Percentiles rank a stretch among this genome's conserved stretches.
Conservation (phyloP, 2,329 filamentous ascomycete species). For the Cytospora piceae region DNA sequence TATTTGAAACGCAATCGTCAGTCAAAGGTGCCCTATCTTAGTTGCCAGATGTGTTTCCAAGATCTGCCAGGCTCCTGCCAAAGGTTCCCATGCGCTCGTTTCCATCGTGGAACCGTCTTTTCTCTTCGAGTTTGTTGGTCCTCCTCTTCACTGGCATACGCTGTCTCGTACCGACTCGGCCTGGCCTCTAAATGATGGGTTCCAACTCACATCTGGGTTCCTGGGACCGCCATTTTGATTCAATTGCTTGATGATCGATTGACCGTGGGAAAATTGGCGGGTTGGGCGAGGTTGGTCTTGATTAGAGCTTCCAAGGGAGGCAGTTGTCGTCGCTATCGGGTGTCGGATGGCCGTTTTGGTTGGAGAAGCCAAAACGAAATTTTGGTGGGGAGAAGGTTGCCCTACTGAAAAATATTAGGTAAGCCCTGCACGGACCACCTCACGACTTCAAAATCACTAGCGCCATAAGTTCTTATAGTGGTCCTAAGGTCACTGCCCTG, state of each 20-base stretch:
- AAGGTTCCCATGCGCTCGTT: background rate
- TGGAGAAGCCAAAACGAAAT: constrained; percentile 4
- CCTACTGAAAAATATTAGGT: constrained; percentile 1
- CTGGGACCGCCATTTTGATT: constrained; percentile 64
- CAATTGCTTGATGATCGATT: constrained; percentile 38
- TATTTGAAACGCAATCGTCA: constrained; percentile 32
- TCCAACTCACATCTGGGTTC: constrained; percentile 63
- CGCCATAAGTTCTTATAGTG: background rate
- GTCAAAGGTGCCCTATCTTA: constrained; percentile 16
- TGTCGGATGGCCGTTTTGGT: constrained; percentile 24
- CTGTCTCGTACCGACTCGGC: background rate
- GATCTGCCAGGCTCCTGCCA: background rate
- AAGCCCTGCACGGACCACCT: background rate
- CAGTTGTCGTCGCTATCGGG: constrained; percentile 24
- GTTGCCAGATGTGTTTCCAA: background rate
- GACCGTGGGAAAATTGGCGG: constrained; percentile 38
- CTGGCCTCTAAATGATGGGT: constrained; percentile 18
- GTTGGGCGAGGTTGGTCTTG: constrained; percentile 30
- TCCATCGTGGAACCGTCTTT: background rate
- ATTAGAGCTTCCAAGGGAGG: constrained; percentile 33
- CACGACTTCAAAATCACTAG: background rate
- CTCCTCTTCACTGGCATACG: constrained; percentile 5
- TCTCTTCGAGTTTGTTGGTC: constrained; percentile 3
- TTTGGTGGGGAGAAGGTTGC: constrained; percentile 5
- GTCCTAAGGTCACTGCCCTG: background rate